Percentiles rank a stretch among this genome's conserved stretches.
Conservation (phyloP, 148 eudicot species). For the Silene latifolia region DNA sequence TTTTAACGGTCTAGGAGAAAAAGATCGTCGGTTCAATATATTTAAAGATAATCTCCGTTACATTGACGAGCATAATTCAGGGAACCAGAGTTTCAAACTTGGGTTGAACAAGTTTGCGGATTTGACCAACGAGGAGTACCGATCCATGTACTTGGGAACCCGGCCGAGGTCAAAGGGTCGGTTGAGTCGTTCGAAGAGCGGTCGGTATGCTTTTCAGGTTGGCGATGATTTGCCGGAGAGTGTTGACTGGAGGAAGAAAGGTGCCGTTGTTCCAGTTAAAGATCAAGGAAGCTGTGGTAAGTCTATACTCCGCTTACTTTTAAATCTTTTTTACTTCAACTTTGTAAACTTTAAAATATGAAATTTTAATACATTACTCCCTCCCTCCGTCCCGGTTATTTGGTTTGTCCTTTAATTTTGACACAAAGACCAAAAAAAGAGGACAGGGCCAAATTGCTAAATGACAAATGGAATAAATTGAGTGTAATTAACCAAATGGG, state of each 20-base stretch:
- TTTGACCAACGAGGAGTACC: constrained; percentile 77
- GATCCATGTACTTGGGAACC: constrained; percentile 48
- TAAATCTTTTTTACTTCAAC: too few relatives aligned
- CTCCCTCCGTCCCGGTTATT: too few relatives aligned
- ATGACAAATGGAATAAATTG: too few relatives aligned
- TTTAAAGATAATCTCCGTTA: constrained; percentile 58
- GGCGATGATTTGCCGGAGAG: constrained; percentile 64
- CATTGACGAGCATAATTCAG: constrained; percentile 60
- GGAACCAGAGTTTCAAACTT: constrained; percentile 40
- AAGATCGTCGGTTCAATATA: constrained; percentile 48
- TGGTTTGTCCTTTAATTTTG: too few relatives aligned
- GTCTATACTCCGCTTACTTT: background rate
- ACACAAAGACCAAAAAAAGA: too few relatives aligned
- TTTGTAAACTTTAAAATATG: too few relatives aligned
- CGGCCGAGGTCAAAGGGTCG: constrained; percentile 24
- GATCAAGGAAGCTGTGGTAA: constrained; percentile 90
- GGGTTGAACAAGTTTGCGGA: constrained; percentile 84
- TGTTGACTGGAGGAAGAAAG: constrained; percentile 68
- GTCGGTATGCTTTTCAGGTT: constrained; percentile 40
- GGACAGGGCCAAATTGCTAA: too few relatives aligned
- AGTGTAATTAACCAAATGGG: too few relatives aligned
- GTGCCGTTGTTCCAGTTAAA: constrained; percentile 65
- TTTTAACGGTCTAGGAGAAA: constrained; percentile 64
- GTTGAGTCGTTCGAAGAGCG: constrained; percentile 29
- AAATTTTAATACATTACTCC: too few relatives aligned